Base-by-base conservation (phyloP, 495 filamentous ascomycete species). In the Podospora tetraspora region DNA sequence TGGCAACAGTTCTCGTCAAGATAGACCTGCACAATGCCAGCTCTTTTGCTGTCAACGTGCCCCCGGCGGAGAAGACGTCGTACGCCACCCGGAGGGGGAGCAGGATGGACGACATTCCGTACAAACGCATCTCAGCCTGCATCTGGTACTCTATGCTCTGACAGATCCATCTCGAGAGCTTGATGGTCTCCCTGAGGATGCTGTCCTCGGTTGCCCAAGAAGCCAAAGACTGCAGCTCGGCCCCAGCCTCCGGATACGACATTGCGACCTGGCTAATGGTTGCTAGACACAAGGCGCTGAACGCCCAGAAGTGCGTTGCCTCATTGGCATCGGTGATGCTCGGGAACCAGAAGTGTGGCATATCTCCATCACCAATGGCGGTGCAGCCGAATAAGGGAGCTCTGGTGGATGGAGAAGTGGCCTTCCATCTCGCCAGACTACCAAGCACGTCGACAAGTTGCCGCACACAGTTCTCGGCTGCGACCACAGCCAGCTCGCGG, bases 61-160 rank as follows among this genome's bases (percentile, higher is more conserved):
- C 69, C 7, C 69, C 69, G 7, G 59, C 59, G 22, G 37, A 3
- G 22, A 73, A 71, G 0, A 66, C 58, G 23, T 72, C 71, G 29
- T 69, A 69, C n/a, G 71, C 72, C 21, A 62, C 66, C 9, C 67
- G 69, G 1, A 75, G 62, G 1, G 79, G 79, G 4, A 81, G 69
- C 0, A 76, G 60, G 0, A 77, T 68, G 1, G 79, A 81, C n/a
- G 75, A 74, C 19, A 78, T 76, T 2, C 80, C 79, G 65, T 79
- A 82, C 16, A 82, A 66, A 59, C 71, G 79, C 78, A 82, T 80
- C 63, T 78, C 74, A 12, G 78, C 78, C 63, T 78, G 78, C 61
- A 81, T 60, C 12, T 81, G 62, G 52, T 81, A 82, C 7, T 78
- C 74, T 68, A 79, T 76, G 62, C 79, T 80, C 24, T 70, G 71